Base-by-base conservation (phyloP, 129 eudicot genomes). In the Escallonia herrerae region DNA sequence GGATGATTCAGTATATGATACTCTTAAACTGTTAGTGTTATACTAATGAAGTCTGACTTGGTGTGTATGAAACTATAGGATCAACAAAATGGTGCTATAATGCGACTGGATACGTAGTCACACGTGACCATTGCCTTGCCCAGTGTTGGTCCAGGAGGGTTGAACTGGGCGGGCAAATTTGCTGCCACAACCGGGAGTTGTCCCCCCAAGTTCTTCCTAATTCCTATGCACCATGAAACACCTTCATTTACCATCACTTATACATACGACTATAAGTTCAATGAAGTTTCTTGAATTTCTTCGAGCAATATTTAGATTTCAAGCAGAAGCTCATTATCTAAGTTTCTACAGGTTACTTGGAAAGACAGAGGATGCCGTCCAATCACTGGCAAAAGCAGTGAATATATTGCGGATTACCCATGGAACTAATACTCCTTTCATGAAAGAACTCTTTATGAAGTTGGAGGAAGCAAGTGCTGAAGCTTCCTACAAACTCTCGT, bases 391-490 rank as follows among this genome's bases (percentile, higher is more conserved):
- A 49, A 84, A 83, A 75, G 99, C 99, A 15, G 77, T 53, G 64
- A 85, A 89, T 49, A 76, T 86, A 71, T 44, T 93, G 71, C 74
- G 90, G 46, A 78, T 86, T 41, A 86, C 93, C 51, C 99, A 93
- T 65, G 99, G 98, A 68, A 74, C 82, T 46, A 82, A 57, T 40
- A 81, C 79, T n/a, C 72, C 84, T 53, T 91, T 91, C 59, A 64
- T 80, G 80, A 81, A 81, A 79, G 99, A 93, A 13, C 96, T 89
- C 48, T 13, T 77, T 8, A 43, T 44, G 64, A 93, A 93, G 78
- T 69, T 93, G 76, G 95, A 93, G 50, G 99, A 93, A 78, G 99
- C 99, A 64, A 83, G 74, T n/a, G 90, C 87, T 3, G 96, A 89
- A 82, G 90, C 90, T 75, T 88, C 90, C 58, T 86, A 79, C 82